Evolutionary conservation across 176 grass and related monocot genomes (phyloP).

Genomic region (Metroxylon sagu): DNA sequence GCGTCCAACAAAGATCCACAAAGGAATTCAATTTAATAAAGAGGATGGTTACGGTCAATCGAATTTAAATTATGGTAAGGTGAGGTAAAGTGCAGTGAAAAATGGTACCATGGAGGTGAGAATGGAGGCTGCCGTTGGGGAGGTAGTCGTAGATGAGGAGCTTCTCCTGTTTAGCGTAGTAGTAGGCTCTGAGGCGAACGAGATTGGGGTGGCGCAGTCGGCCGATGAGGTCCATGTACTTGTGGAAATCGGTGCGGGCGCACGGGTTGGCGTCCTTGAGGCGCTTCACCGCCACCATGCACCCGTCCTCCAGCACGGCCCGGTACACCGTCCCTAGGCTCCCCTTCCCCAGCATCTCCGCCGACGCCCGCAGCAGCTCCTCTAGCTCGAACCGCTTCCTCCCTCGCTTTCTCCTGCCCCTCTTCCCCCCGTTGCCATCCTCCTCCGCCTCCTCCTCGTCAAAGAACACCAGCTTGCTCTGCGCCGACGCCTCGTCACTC

Average conservation of each 20-base stretch:
- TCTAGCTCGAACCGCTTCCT: conserved; percentile 51
- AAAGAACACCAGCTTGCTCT: conserved; percentile 78
- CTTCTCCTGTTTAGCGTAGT: conserved; percentile 89
- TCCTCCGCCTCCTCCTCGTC: conserved; percentile 31
- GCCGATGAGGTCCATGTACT: conserved; percentile 88
- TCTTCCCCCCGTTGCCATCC: conserved; percentile 21
- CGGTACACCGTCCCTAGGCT: conserved; percentile 77
- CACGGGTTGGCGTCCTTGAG: conserved; percentile 64
- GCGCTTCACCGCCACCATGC: conserved; percentile 75
- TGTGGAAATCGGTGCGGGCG: conserved; percentile 60
- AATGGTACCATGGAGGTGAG: too few relatives aligned
- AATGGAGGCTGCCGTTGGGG: conserved; percentile 64
- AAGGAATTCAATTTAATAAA: too few relatives aligned
- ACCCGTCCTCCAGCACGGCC: conserved; percentile 60
- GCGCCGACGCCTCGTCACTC: conserved; percentile 47
- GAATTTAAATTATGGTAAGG: too few relatives aligned
- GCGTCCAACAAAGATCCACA: too few relatives aligned
- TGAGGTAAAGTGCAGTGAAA: too few relatives aligned
- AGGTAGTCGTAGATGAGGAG: conserved; percentile 88
- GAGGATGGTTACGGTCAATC: too few relatives aligned
- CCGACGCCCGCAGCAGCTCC: conserved; percentile 76
- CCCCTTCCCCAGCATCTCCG: conserved; percentile 76
- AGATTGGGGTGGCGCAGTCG: conserved; percentile 64
- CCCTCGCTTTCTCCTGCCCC: conserved; percentile 7
- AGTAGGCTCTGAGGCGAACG: conserved; percentile 62